A percentile compares a stretch with the other conserved stretches of the same genome.
These are phyloP conservation scores for Blastobotrys americana DNA, from an alignment of 805 yeast genomes.

Conservation along the genomic window DNA sequence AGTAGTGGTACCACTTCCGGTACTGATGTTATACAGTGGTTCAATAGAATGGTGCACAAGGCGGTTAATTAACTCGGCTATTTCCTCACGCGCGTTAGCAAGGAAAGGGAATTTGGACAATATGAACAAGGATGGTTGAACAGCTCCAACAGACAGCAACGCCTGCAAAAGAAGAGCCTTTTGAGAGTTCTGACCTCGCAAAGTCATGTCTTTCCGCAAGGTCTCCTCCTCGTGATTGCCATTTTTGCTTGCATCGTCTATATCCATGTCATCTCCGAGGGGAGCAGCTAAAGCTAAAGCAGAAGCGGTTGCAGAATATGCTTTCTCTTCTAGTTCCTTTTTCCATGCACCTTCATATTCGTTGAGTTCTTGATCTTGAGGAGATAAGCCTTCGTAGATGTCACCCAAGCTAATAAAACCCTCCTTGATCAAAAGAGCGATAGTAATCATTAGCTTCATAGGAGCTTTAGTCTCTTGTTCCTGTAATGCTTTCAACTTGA, in stretches of 20 bases:
- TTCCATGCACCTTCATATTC: constrained; percentile 40
- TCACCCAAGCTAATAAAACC: constrained; percentile 60
- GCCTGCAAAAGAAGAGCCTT: constrained; percentile 46
- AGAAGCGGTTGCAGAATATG: constrained; percentile 57
- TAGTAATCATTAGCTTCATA: constrained; percentile 39
- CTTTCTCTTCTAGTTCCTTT: constrained; percentile 45
- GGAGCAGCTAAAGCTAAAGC: constrained; percentile 89
- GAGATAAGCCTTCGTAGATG: constrained; percentile 50
- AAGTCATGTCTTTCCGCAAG: not conserved
- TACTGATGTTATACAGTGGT: constrained; percentile 37
- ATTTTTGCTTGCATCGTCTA: constrained; percentile 37
- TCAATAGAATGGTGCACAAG: constrained; percentile 42
- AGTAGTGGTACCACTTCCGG: not conserved
- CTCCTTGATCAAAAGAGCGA: constrained; percentile 54
- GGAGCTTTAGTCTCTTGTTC: constrained; percentile 28
- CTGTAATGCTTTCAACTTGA: constrained; percentile 30
- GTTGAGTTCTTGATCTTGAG: constrained; percentile 43
- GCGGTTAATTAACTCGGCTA: constrained; percentile 43
- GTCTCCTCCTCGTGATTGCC: constrained; percentile 6
- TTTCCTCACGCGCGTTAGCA: constrained; percentile 44
- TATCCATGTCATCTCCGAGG: constrained; percentile 52
- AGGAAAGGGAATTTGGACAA: constrained; percentile 57
- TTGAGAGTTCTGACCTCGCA: constrained; percentile 17
- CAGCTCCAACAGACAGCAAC: constrained; percentile 51
- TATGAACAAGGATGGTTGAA: constrained; percentile 54